Evolutionary conservation across 345 rosid genomes (phyloP).

Genomic region (Eucalyptus sp.): DNA sequence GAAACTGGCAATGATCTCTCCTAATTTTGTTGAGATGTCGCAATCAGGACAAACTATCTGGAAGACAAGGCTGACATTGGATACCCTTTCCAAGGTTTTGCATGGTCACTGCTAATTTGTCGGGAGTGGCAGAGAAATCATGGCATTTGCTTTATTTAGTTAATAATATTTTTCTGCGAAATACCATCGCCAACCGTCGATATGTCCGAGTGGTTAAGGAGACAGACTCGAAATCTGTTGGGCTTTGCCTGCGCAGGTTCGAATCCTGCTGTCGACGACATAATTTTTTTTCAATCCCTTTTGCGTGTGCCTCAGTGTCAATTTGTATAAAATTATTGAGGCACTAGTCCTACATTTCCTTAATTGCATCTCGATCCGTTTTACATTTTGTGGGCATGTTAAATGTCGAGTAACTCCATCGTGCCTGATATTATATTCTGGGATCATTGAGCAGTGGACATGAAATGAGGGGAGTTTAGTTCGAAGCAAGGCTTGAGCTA

Average conservation of each 20-base stretch:
- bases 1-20: not conserved
- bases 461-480: not conserved
- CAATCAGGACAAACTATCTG: not conserved
- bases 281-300: not conserved
- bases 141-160: not conserved
- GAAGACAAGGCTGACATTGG: not conserved
- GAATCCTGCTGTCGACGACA: constrained; percentile 98
- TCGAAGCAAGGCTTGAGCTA: not conserved
- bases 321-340: not conserved
- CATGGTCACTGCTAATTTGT: not conserved
- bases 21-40: not conserved
- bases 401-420: not conserved
- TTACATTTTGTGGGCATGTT: not conserved
- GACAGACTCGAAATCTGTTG: constrained; percentile 99
- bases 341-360: not conserved
- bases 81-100: not conserved
- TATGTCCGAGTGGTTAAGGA: constrained; percentile 99
- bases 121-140: not conserved
- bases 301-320: not conserved
- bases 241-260: constrained; percentile 99
- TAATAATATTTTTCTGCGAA: fast-evolving
- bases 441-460: not conserved
- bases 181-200: fast-evolving
- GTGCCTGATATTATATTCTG: not conserved
- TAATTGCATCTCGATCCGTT: not conserved